Evolutionary conservation across 176 grass and related monocot species (phyloP), one percentile per base, ranked within the genome.

Genomic region (Phragmites australis): DNA sequence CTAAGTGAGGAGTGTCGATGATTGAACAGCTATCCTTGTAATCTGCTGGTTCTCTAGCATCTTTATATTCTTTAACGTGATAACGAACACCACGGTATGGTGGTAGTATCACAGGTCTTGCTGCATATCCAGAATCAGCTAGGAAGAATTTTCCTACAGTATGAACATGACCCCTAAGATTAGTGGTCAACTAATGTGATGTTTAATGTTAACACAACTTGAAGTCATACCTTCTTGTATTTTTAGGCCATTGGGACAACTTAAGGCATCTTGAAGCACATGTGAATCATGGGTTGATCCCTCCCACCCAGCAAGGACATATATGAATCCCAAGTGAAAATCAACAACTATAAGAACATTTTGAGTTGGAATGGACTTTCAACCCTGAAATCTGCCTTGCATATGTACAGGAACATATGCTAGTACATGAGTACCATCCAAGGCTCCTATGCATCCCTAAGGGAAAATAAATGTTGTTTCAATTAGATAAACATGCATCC

Each of bases 401-500:
- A 70, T 70, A 15, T 70, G 12, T 2, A 9, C 1, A 46, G 42
- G 66, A 8, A 69, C 13, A 29, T 0, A 52, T 8, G 54, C 9
- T n/a, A 6, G n/a, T n/a, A 54, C 22, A 22, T n/a, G n/a, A 25
- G 54, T 57, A 3, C 54, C 54, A 11, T 12, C n/a, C 18, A 72
- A 9, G 3, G 46, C 69, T 72, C 69, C 47, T 72, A 72, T 34
- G 29, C 69, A 72, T 31, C 27, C 27, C 69, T 72, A 72, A 4
- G 26, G 51, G 14, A 19, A 25, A 1, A 54, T 17, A 54, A 34
- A 63, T 45, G 43, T 2, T 48, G 46, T 48, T 13, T 16, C 34
- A n/a, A 37, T 37, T 37, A 37, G 34, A 37, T 37, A 5, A 37
- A 37, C 34, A 37, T 37, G 34, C 34, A 37, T 37, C 5, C 5